Conservation (phyloP, 2,329 filamentous ascomycete species). For the Colletotrichum horii region DNA sequence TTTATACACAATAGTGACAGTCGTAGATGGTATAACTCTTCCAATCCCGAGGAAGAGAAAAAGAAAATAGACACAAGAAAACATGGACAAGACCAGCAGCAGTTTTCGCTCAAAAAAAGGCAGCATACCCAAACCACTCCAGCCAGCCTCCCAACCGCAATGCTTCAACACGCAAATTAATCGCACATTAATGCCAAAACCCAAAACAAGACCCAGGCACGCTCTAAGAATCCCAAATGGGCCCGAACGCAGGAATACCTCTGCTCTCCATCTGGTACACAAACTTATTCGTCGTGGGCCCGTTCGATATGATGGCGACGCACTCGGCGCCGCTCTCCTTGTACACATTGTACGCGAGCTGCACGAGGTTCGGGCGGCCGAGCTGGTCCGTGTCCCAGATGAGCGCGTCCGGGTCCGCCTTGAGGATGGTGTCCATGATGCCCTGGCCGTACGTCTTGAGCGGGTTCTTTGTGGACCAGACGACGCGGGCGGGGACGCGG, state of each 20-base stretch:
- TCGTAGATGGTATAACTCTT: background rate
- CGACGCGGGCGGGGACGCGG: conserved; percentile 59
- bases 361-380: conserved; percentile 62
- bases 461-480: conserved; percentile 73
- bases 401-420: conserved; percentile 65
- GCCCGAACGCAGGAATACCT: conserved; percentile 72
- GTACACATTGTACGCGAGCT: conserved; percentile 56
- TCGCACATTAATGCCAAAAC: background rate
- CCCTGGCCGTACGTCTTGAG: conserved; percentile 65
- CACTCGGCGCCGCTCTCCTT: conserved; percentile 67
- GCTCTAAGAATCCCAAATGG: conserved; percentile 68
- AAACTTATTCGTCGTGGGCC: conserved; percentile 68
- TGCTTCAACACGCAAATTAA: background rate
- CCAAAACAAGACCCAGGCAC: background rate
- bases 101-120: background rate
- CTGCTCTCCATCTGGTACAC: conserved; percentile 72
- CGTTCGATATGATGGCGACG: conserved; percentile 76
- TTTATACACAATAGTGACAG: background rate
- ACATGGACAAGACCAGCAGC: background rate
- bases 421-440: conserved; percentile 61
- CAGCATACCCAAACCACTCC: background rate
- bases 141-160: background rate
- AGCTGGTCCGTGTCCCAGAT: conserved; percentile 69
- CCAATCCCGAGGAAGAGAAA: background rate
- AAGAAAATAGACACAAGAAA: background rate